A percentile compares a stretch with the other conserved stretches of the same genome.
phyloP scores from a whole-genome alignment of 352 stramenopile species.

The Globisporangium spiculum region DNA sequence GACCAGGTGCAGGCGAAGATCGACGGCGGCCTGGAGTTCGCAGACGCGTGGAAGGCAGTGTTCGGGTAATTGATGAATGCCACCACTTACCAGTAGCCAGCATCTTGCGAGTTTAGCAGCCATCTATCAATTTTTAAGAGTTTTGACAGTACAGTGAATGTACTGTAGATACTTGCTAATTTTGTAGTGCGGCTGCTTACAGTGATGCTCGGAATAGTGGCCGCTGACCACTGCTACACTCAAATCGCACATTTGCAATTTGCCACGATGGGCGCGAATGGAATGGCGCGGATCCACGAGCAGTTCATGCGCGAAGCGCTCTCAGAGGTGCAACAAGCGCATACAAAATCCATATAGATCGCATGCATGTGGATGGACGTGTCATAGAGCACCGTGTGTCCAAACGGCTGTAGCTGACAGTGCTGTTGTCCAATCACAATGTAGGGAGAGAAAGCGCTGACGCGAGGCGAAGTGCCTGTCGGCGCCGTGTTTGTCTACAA shows the following conservation, averaged over 20 bases:
- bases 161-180: too few relatives aligned
- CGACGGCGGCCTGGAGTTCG: constrained; percentile 38
- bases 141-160: too few relatives aligned
- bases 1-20: constrained; percentile 40
- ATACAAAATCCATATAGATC: not conserved
- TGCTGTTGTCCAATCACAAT: not conserved
- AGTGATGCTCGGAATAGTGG: not conserved
- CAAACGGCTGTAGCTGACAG: not conserved
- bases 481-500: constrained; percentile 90
- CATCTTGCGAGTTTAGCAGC: too few relatives aligned
- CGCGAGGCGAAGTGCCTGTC: constrained; percentile 86
- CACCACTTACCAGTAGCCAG: too few relatives aligned
- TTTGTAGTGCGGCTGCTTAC: not conserved
- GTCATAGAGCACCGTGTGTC: not conserved
- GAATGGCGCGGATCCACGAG: constrained; percentile 30
- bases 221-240: not conserved
- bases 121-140: too few relatives aligned
- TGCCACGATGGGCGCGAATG: constrained; percentile 3
- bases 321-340: constrained; percentile 33
- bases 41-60: constrained; percentile 38
- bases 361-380: too few relatives aligned
- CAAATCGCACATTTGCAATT: not conserved
- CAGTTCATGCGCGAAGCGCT: constrained; percentile 76
- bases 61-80: not conserved
- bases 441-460: constrained; percentile 77